Evolutionary conservation across 306 rosid genomes (phyloP).

Genomic region (Oemleria cerasiformis): DNA sequence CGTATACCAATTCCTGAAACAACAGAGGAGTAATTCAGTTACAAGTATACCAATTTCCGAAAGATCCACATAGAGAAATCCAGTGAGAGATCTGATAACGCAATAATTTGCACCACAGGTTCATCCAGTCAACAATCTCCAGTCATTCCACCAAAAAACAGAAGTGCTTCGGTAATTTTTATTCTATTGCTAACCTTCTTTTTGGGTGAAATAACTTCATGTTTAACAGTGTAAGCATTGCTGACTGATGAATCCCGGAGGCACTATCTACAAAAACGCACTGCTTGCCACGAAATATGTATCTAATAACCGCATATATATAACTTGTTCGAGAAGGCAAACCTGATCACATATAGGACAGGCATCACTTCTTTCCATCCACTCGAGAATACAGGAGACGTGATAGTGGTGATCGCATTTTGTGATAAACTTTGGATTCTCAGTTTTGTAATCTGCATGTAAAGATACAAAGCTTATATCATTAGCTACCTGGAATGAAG

Average conservation of each 20-base stretch:
- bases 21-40: slow-evolving; percentile 4
- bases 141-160: slow-evolving; percentile 1
- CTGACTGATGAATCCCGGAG: background rate
- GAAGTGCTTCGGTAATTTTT: background rate
- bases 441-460: slow-evolving; percentile 56
- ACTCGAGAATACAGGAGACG: slow-evolving; percentile 74
- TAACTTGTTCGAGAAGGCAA: slow-evolving; percentile 19
- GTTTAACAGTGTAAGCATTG: slow-evolving; percentile 1
- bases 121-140: slow-evolving; percentile 9
- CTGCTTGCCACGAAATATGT: background rate
- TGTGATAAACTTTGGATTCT: slow-evolving; percentile 56
- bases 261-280: background rate
- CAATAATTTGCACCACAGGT: background rate
- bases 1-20: slow-evolving; percentile 39
- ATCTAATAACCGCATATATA: background rate
- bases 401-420: slow-evolving; percentile 75
- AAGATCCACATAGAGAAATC: background rate
- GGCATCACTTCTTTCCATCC: slow-evolving; percentile 73
- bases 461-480: slow-evolving; percentile 3
- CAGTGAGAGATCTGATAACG: background rate
- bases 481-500: background rate
- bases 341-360: slow-evolving; percentile 84
- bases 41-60: background rate
- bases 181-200: background rate
- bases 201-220: slow-evolving; percentile 5